Conservation (phyloP, 129 eudicot species). For the Dittrichia graveolens region DNA sequence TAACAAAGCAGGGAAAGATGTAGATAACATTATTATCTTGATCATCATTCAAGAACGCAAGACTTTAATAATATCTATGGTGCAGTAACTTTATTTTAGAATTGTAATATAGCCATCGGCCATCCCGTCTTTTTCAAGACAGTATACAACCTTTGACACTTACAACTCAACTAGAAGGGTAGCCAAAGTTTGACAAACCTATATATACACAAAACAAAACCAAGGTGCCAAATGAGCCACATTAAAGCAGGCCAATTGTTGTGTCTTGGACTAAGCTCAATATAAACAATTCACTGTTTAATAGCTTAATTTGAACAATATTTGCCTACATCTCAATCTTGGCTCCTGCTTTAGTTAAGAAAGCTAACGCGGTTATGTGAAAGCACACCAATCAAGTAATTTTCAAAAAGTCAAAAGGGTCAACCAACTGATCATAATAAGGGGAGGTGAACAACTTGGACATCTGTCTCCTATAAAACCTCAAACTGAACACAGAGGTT, state of each 20-base stretch:
- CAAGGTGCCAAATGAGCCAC: slow-evolving; percentile 5
- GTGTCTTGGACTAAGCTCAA: slow-evolving; percentile 4
- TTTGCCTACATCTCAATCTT: slow-evolving; percentile 6
- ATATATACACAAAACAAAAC: background rate
- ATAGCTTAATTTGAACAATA: background rate
- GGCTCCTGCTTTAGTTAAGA: slow-evolving; percentile 5
- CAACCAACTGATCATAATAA: slow-evolving; percentile 2
- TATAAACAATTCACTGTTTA: background rate
- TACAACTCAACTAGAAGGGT: background rate
- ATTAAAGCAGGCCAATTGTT: background rate
- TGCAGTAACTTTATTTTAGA: background rate
- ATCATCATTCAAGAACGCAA: background rate
- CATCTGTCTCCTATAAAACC: background rate
- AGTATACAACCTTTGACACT: background rate
- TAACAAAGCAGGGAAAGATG: background rate
- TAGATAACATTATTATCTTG: background rate
- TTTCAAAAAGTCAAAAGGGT: background rate
- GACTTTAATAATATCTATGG: background rate
- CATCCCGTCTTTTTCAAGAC: background rate
- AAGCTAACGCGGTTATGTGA: background rate
- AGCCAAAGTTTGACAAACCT: background rate
- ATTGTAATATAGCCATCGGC: background rate
- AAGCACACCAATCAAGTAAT: background rate
- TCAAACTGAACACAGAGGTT: background rate
- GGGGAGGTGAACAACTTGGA: slow-evolving; percentile 15